Base-by-base conservation (phyloP, 2,329 filamentous ascomycete species). In the Anisogramma anomala region DNA sequence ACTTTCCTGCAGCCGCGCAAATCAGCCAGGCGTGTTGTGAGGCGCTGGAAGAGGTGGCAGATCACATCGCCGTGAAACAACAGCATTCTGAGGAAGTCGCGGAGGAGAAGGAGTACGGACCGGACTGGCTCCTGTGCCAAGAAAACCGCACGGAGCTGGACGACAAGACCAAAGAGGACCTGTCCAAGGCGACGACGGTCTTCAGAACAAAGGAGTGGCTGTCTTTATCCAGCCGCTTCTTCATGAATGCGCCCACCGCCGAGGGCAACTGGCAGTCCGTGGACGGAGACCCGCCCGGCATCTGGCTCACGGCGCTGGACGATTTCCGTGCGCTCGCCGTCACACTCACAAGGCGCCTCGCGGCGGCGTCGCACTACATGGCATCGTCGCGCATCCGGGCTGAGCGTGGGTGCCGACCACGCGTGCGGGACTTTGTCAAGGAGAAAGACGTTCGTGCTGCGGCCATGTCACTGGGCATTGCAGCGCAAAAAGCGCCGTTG, bases 271-370 rank as follows among this genome's bases (percentile, higher is more conserved):
- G 84, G 84, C 65, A 63, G 25, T 67, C 65, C 28, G 52, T 83
- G 6, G 68, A 71, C n/a, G 38, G 32, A 17, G 68, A 74, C 42
- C 65, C 65, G 3, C 87, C 87, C 0, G 76, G 81, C 0, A 74
- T 94, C 17, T 78, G 82, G 50, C 73, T 78, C 6, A 87, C 84
- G 2, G 78, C 83, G 0, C 69, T 93, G n/a, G 69, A 74, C 4
- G 84, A 91, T 50, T 80, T 94, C 33, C 71, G 87, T 52, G 72
- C 73, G 7, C 59, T 94, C 2, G 66, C 72, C 0, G 57, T 82
- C 1, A 82, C 73, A 39, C 50, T 91, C 11, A 88, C 83, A 0
- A 75, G 74, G 44, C 71, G 83, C 10, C 61, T 94, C 1, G 66
- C 91, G 2, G 74, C 83, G 34, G 74, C 82, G 0, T 66, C 76